phyloP scores from a whole-genome alignment of 2,329 filamentous ascomycete species.

The Scedosporium minutisporum region DNA sequence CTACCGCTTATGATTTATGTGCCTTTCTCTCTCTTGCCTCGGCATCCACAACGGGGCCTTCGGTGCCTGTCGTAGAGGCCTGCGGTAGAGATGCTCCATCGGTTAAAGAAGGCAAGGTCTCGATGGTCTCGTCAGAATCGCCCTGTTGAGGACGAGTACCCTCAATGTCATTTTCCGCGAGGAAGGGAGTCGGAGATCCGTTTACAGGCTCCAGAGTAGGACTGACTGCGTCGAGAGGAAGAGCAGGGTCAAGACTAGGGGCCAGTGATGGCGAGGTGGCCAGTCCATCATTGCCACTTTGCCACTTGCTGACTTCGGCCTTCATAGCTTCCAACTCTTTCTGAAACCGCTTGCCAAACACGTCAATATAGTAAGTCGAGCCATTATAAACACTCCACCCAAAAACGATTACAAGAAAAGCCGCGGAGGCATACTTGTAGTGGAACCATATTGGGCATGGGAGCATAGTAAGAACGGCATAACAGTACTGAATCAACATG shows the following conservation, averaged over 20 bases:
- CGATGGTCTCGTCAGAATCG: neutral
- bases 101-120: neutral
- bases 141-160: neutral
- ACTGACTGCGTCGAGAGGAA: neutral
- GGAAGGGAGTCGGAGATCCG: neutral
- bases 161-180: neutral
- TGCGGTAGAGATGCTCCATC: neutral
- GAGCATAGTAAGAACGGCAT: constrained; percentile 86
- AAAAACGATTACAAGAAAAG: constrained; percentile 76
- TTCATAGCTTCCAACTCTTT: constrained; percentile 87
- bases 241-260: neutral
- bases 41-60: neutral
- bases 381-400: constrained; percentile 94
- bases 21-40: neutral
- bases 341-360: constrained; percentile 94
- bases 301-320: constrained; percentile 83
- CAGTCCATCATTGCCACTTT: constrained; percentile 46
- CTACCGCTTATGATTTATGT: neutral
- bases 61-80: neutral
- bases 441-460: constrained; percentile 94
- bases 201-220: neutral
- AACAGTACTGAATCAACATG: constrained; percentile 91
- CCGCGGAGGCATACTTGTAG: constrained; percentile 67
- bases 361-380: constrained; percentile 94
- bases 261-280: constrained; percentile 10